Conservation (phyloP, 805 yeast species). For the Candida hungchunana region DNA sequence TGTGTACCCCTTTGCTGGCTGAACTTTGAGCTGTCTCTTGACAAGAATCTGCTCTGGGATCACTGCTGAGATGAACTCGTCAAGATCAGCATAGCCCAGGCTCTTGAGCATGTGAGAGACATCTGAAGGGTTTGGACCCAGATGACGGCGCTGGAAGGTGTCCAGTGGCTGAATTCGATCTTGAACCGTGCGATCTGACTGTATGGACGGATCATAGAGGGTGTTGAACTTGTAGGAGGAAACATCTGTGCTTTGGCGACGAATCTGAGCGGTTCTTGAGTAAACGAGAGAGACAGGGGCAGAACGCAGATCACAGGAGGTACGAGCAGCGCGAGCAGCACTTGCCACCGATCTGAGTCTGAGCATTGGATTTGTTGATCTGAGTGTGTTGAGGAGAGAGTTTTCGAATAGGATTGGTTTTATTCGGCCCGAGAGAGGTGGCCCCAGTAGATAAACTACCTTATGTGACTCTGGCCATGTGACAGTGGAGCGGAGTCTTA, state of each 20-base stretch:
- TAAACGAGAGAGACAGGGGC: too few relatives aligned
- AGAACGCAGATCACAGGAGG: too few relatives aligned
- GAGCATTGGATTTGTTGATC: slow-evolving; percentile 5
- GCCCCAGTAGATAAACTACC: too few relatives aligned
- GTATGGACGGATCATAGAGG: slow-evolving; percentile 41
- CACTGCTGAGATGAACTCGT: slow-evolving; percentile 64
- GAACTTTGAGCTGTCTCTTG: slow-evolving; percentile 60
- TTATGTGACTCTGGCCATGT: too few relatives aligned
- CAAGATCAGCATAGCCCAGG: slow-evolving; percentile 64
- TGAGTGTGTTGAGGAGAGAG: too few relatives aligned
- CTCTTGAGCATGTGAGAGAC: slow-evolving; percentile 60
- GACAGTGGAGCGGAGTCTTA: too few relatives aligned
- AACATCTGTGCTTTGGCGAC: slow-evolving; percentile 41
- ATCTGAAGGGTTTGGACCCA: slow-evolving; percentile 72
- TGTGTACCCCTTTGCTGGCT: slow-evolving; percentile 70
- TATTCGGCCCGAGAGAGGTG: too few relatives aligned
- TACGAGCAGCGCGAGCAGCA: neutral
- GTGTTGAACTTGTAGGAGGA: slow-evolving; percentile 48
- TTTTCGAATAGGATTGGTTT: too few relatives aligned
- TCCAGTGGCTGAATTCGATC: slow-evolving; percentile 47
- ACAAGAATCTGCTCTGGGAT: slow-evolving; percentile 74
- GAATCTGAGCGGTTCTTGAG: too few relatives aligned
- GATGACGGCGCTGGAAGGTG: slow-evolving; percentile 84
- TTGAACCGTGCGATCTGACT: slow-evolving; percentile 7
- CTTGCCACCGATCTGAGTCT: slow-evolving; percentile 3